Base-by-base conservation (phyloP, 1,284 basidiomycete species). In the Neonothopanus nambi region DNA sequence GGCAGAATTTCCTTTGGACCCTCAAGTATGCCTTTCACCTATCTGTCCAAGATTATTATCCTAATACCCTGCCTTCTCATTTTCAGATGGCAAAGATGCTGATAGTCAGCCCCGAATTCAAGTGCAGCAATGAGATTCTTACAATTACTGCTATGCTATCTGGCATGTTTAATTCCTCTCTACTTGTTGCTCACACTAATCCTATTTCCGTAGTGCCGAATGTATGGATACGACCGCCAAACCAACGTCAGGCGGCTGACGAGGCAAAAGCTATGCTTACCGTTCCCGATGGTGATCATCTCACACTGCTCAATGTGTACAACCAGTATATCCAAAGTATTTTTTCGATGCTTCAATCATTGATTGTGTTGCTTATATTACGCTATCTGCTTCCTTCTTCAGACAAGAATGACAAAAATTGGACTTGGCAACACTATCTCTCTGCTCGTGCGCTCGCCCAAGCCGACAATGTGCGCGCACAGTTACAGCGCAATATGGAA, bases 1-100 rank as follows among this genome's bases (percentile, higher is more conserved):
- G 96, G 96, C 96, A 11, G 95, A 98, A 61, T 98, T 99, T 74
- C 96, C 96, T 13, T 80, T 99, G 24, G 97, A 99, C 68, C 96
- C 97, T 28, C 96, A 98, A 77, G 89, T 87, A 59, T 36, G 70
- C 59, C 13, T 24, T 33, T 37, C 47, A 30, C 36, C 15, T 6
- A n/a, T 7, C 46, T 23, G 1, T 37, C 12, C 8, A 38, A 20
- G 38, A 11, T 13, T n/a, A 6, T 47, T 20, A 17, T 39, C 17
- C 36, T 49, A 4, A 45, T 35, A 3, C 12, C 20, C n/a, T n/a
- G n/a, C n/a, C n/a, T n/a, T 42, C 7, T 5, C 23, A 17, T 37
- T 3, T 44, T 3, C 45, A 91, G 84, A 81, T 98, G 60, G 86
- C 96, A 41, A 96, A 98, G 72, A 91, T 97, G 85, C 82, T 99